Evolutionary conservation across 805 yeast species (phyloP), one percentile per base, ranked within the genome.

Genomic region (Brettanomyces sp.): DNA sequence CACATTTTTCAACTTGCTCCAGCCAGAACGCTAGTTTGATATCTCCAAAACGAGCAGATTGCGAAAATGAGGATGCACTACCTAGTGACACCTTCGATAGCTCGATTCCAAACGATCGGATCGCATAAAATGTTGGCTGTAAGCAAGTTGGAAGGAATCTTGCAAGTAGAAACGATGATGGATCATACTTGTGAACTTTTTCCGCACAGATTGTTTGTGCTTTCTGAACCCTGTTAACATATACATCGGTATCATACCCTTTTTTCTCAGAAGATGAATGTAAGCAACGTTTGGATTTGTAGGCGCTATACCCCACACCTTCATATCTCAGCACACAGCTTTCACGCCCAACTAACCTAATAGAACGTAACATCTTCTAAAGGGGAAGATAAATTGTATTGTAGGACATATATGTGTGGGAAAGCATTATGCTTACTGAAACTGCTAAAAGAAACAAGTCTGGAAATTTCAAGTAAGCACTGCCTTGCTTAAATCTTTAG

Each of bases 21-120:
- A 78, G 71, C 95, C 95, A 87, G 60, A 82, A 84, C 53, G 80
- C 79, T 58, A 84, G 77, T 55, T 84, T 79, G 57, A 85, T 47
- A 60, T 72, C 73, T 42, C 34, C 73, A 69, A 58, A 70, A 34
- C 40, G 69, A 47, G 38, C 52, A 42, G 50, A 65, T 47, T 54
- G 53, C 4, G 46, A 57, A 14, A 8, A 5, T 11, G 39, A 4
- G 47, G 48, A 63, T 57, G 41, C 52, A 41, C 47, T 66, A 12
- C 65, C 59, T 9, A 49, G 42, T 50, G 65, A 60, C 3, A 62
- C 46, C 41, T 58, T 62, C 2, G 60, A 49, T 36, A 82, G 67
- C 53, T 85, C 91, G 36, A 82, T 58, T 49, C 79, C 79, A 64
- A 87, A 77, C 0, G 84, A 81, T 36, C 80, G 65, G 32, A 82